Evolutionary conservation across 2,329 filamentous ascomycete genomes (phyloP).

Genomic region (Scedosporium minutisporum): DNA sequence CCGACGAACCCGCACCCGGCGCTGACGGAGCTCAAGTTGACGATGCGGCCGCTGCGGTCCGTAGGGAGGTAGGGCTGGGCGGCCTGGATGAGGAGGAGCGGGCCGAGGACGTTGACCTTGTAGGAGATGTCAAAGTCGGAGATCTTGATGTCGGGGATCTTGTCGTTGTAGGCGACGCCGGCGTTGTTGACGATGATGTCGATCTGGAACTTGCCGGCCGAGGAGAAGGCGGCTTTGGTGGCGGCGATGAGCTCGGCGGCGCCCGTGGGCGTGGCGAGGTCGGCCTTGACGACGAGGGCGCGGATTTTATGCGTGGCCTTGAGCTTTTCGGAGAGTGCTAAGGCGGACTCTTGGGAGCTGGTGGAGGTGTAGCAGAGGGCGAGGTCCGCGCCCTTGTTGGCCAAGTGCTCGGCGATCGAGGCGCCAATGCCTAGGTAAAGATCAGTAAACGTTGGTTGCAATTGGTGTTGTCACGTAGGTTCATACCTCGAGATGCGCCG

Average conservation of each 20-base stretch:
- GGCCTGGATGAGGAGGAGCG: conserved; percentile 68
- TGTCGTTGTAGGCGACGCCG: conserved; percentile 58
- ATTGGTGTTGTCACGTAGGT: background rate
- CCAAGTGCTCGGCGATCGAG: conserved; percentile 56
- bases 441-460: conserved; percentile 3
- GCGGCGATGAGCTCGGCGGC: conserved; percentile 49
- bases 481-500: conserved; percentile 64
- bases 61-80: conserved; percentile 57
- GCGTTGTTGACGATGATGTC: conserved; percentile 88
- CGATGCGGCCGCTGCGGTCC: conserved; percentile 51
- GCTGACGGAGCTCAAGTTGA: conserved; percentile 46
- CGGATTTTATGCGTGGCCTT: conserved; percentile 46
- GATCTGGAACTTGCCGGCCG: conserved; percentile 49
- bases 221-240: conserved; percentile 46
- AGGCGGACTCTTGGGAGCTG: conserved; percentile 30
- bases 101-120: conserved; percentile 72
- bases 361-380: conserved; percentile 59
- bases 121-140: conserved; percentile 64
- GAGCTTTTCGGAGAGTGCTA: conserved; percentile 55
- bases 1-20: conserved; percentile 42
- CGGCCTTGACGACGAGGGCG: conserved; percentile 57
- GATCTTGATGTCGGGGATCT: conserved; percentile 50
- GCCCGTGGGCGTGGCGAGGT: conserved; percentile 54
- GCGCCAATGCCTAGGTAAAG: conserved; percentile 55
- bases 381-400: conserved; percentile 59